Evolutionary conservation across 495 filamentous ascomycete species (phyloP).

Genomic region (Tuber umbilicatum): DNA sequence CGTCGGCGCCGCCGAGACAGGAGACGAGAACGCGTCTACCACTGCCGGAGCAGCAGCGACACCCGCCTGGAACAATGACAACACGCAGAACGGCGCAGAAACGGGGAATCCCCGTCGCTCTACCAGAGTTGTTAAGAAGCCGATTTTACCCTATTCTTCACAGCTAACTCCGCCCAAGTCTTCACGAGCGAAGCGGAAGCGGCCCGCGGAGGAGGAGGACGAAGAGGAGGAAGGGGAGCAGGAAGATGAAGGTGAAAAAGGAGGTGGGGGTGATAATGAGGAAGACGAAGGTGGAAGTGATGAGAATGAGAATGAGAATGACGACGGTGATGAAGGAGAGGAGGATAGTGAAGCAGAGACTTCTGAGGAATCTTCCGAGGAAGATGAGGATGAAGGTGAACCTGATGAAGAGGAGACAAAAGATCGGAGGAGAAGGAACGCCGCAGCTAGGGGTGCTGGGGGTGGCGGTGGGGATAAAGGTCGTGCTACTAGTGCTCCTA

Average conservation of each 20-base stretch:
- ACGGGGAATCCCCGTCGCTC: slow-evolving; percentile 62
- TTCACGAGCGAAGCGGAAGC: slow-evolving; percentile 47
- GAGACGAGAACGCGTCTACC: slow-evolving; percentile 40
- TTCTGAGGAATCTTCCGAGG: slow-evolving; percentile 18
- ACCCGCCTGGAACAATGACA: slow-evolving; percentile 2
- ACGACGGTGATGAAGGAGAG: slow-evolving; percentile 24
- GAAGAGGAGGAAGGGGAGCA: slow-evolving; percentile 43
- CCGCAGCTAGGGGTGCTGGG: slow-evolving; percentile 21
- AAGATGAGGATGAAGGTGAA: slow-evolving; percentile 41
- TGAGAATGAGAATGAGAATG: slow-evolving; percentile 15
- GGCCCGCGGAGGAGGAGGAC: slow-evolving; percentile 41
- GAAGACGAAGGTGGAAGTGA: slow-evolving; percentile 8
- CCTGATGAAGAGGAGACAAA: slow-evolving; percentile 63
- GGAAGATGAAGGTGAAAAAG: slow-evolving; percentile 17
- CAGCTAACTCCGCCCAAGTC: slow-evolving; percentile 48
- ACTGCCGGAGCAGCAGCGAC: slow-evolving; percentile 6
- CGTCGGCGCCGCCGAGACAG: slow-evolving; percentile 38
- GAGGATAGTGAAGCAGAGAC: slow-evolving; percentile 20
- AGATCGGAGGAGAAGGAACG: slow-evolving; percentile 40
- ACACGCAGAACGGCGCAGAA: slow-evolving; percentile 38
- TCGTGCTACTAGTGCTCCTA: slow-evolving; percentile 47
- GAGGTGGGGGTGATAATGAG: slow-evolving; percentile 1
- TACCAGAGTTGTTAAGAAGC: slow-evolving; percentile 69
- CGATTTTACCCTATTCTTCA: slow-evolving; percentile 54
- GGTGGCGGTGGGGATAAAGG: slow-evolving; percentile 44